Evolutionary conservation across 257 asterid species (phyloP).

Genomic region (Craterostigma plantagineum): DNA sequence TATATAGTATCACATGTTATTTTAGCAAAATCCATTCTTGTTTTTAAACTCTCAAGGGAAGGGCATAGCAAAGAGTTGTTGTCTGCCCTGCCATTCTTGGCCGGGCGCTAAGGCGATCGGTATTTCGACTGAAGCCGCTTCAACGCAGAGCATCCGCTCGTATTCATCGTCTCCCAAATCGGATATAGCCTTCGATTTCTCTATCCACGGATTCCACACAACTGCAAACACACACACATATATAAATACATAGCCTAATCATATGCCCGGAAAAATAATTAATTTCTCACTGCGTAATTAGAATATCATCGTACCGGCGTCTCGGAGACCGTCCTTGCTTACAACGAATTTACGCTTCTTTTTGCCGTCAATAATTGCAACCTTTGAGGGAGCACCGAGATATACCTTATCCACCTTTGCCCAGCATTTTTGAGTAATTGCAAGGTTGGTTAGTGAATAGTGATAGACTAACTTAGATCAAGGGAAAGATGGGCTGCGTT

Average conservation of each 20-base stretch:
- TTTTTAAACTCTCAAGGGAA: constrained; percentile 1
- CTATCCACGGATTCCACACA: constrained; percentile 99
- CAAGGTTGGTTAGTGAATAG: not conserved
- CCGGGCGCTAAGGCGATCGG: constrained; percentile 86
- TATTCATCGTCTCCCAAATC: constrained; percentile 84
- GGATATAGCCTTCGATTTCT: constrained; percentile 59
- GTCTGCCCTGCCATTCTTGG: constrained; percentile 92
- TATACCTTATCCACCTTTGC: constrained; percentile 81
- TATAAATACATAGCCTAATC: not conserved
- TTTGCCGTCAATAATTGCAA: constrained; percentile 89
- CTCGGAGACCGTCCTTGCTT: constrained; percentile 90
- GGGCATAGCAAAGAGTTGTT: constrained; percentile 76
- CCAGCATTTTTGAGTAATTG: not conserved
- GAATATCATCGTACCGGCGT: constrained; percentile 38
- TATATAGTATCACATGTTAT: too few relatives aligned
- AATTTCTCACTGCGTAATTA: too few relatives aligned
- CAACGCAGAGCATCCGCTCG: constrained; percentile 81
- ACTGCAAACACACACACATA: constrained; percentile 17
- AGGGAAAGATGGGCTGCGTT: too few relatives aligned
- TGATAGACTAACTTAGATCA: too few relatives aligned
- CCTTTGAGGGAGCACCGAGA: constrained; percentile 70
- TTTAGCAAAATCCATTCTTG: too few relatives aligned
- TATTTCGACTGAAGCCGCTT: constrained; percentile 85
- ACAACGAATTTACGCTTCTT: constrained; percentile 77
- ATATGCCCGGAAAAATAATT: too few relatives aligned